These are phyloP conservation scores for Microdochium nivale DNA, from an alignment of 2,329 filamentous ascomycete species.

Conservation along the genomic window DNA sequence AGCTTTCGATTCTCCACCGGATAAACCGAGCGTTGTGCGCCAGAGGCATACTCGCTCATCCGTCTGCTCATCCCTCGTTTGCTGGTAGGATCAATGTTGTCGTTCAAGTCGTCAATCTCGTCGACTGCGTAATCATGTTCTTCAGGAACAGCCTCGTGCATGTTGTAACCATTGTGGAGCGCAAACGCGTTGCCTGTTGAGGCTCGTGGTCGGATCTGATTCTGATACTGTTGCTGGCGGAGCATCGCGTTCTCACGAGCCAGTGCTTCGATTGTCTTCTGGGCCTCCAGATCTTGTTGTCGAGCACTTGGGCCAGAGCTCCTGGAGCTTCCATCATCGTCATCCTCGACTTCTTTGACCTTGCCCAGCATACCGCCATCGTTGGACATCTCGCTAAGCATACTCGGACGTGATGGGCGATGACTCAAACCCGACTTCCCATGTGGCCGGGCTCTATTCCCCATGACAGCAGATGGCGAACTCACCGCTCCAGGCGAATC, in stretches of 20 bases:
- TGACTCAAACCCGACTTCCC: conserved; percentile 66
- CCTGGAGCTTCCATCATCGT: conserved; percentile 44
- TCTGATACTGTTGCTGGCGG: conserved; percentile 45
- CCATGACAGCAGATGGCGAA: conserved; percentile 37
- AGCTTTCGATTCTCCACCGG: conserved; percentile 52
- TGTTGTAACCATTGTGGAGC: conserved; percentile 46
- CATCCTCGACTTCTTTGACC: conserved; percentile 62
- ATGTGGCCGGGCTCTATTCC: conserved; percentile 41
- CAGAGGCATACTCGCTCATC: conserved; percentile 48
- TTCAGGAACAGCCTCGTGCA: conserved; percentile 52
- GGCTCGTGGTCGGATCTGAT: conserved; percentile 47
- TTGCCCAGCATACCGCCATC: conserved; percentile 56
- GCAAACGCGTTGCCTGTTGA: conserved; percentile 46
- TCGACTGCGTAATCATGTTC: conserved; percentile 67
- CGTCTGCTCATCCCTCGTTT: conserved; percentile 39
- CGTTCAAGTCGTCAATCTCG: conserved; percentile 56
- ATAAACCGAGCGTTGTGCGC: conserved; percentile 37
- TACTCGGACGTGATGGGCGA: conserved; percentile 69
- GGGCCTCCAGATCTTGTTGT: conserved; percentile 44
- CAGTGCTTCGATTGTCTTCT: conserved; percentile 53
- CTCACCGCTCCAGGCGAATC: conserved; percentile 39
- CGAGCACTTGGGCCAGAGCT: conserved; percentile 46
- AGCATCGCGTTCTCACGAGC: conserved; percentile 55
- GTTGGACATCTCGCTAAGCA: conserved; percentile 64
- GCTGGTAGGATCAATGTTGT: conserved; percentile 36